Base-by-base conservation (phyloP, 495 filamentous ascomycete genomes). In the Penicillium turbatum region DNA sequence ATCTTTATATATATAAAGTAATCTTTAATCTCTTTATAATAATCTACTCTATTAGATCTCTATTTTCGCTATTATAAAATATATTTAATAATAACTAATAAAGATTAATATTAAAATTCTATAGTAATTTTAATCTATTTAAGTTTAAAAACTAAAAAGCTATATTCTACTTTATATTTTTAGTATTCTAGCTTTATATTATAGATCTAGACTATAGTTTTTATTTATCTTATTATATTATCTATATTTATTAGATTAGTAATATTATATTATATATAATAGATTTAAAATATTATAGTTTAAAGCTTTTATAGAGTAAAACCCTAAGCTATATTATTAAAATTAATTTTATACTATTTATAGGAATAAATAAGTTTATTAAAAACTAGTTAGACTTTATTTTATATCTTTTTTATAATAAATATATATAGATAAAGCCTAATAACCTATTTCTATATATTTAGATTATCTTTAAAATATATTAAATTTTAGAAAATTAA, bases 281-380 rank as follows among this genome's bases (percentile, higher is more conserved):
- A 30, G 16, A 24, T 30, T 43, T 10, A 29, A 24, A 43, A 16
- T 48, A 35, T 39, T 38, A 5, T 26, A 19, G 15, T 10, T 48
- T 48, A 21, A 37, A 19, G 21, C 19, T 48, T 34, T 12, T 48
- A 16, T 34, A 48, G 6, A 48, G 26, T 11, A 48, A 34, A 34
- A 48, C n/a, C 45, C 45, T 21, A 48, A 48, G 45, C 19, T 13
- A 31, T n/a, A n/a, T n/a, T n/a, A n/a, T n/a, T n/a, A n/a, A n/a
- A n/a, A n/a, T 31, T 45, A 45, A 12, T 19, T 45, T 6, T 48
- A 34, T 34, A 48, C 13, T 37, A 32, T 15, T 3, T 37, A 17
- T 37, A 44, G 26, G 41, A 44, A 31, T 17, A 10, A 44, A 26
- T n/a, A 44, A 27, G 15, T 44, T n/a, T n/a, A n/a, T n/a, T n/a